Evolutionary conservation across 108 stramenopile genomes (phyloP).

Genomic region (Pseudonitzschia pungens): DNA sequence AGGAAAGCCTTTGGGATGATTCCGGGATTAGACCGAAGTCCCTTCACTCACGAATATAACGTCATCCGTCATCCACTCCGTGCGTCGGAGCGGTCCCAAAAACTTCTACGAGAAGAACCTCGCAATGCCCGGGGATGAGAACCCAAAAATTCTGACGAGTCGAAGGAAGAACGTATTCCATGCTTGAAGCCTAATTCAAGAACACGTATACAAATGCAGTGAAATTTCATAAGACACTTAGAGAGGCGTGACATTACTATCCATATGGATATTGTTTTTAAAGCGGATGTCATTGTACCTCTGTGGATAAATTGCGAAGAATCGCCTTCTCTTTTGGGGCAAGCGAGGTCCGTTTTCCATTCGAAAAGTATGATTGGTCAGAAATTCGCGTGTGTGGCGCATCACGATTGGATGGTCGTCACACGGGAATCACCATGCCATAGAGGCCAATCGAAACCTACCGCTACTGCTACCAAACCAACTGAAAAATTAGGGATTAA

Average conservation of each 20-base stretch:
- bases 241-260: neutral
- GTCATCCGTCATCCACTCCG: neutral
- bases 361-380: neutral
- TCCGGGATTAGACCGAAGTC: neutral
- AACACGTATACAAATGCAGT: neutral
- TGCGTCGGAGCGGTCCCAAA: no score
- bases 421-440: neutral
- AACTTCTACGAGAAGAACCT: no score
- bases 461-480: no score
- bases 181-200: neutral
- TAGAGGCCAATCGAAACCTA: no score
- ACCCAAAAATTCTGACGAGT: neutral
- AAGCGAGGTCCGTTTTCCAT: neutral
- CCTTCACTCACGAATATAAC: neutral
- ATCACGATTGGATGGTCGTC: neutral
- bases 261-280: neutral
- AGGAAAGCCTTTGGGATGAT: no score
- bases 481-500: no score
- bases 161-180: neutral
- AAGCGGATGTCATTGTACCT: neutral
- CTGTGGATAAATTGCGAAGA: neutral
- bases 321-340: neutral
- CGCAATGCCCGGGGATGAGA: neutral
- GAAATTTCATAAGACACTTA: neutral
- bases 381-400: neutral